Evolutionary conservation across 2,329 filamentous ascomycete species (phyloP).

Genomic region (Paecilomyces fulvus): DNA sequence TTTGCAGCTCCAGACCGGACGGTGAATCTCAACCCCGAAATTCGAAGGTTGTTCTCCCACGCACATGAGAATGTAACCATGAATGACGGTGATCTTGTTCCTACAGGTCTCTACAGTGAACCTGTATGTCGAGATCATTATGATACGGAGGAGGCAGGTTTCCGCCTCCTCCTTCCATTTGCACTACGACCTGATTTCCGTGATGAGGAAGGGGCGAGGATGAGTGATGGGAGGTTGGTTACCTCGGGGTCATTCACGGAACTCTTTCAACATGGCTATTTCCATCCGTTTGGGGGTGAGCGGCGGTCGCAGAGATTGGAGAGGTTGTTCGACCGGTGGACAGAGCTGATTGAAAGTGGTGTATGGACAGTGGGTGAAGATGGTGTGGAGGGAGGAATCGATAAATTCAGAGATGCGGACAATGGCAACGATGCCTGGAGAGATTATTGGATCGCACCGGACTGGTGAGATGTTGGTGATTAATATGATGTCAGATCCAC

Average conservation of each 20-base stretch:
- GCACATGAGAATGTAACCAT: too few species aligned
- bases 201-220: neutral
- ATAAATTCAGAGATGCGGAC: conserved; percentile 10
- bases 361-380: conserved; percentile 12
- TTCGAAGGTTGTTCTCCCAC: too few species aligned
- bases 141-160: conserved; percentile 4
- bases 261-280: conserved; percentile 3
- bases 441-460: conserved; percentile 8
- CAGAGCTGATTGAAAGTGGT: conserved; percentile 9
- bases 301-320: conserved; percentile 9
- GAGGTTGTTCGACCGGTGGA: conserved; percentile 10
- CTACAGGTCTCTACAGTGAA: too few species aligned
- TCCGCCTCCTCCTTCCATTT: conserved; percentile 2
- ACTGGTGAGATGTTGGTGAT: conserved; percentile 1
- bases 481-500: too few species aligned
- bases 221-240: conserved; percentile 1
- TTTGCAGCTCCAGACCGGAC: too few species aligned
- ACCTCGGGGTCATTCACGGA: conserved; percentile 2
- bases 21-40: too few species aligned
- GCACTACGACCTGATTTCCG: neutral
- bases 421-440: conserved; percentile 1
- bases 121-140: too few species aligned
- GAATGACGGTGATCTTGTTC: too few species aligned
- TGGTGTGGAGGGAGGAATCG: conserved; percentile 12
- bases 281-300: conserved; percentile 7